Percentiles rank a stretch among this genome's conserved stretches.
Conservation (phyloP, 106 monocot genomes). For the Acanthochlamys bracteata region DNA sequence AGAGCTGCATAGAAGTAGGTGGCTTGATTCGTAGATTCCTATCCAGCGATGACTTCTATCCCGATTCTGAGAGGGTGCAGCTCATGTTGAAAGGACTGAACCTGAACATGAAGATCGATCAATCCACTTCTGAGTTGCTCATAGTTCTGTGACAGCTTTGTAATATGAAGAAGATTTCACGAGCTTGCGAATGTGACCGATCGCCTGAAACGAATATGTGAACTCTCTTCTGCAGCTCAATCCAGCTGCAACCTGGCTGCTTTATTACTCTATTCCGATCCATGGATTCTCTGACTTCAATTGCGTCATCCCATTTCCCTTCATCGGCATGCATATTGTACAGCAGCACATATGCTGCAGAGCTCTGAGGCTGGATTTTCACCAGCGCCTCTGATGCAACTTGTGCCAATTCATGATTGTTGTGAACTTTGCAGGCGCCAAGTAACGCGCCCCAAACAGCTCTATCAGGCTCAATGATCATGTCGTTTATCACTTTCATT, state of each 20-base stretch:
- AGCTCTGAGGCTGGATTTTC: conserved; percentile 57
- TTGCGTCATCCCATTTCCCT: conserved; percentile 64
- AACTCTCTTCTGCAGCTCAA: conserved; percentile 51
- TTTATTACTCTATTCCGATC: conserved; percentile 46
- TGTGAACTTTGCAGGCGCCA: conserved; percentile 67
- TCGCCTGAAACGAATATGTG: conserved; percentile 69
- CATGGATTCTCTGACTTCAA: conserved; percentile 50
- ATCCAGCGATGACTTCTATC: conserved; percentile 32
- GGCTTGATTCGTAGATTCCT: conserved; percentile 29
- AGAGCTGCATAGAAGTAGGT: conserved; percentile 53
- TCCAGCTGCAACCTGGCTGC: conserved; percentile 84
- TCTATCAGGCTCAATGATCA: conserved; percentile 54
- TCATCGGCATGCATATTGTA: conserved; percentile 69
- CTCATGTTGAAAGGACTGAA: conserved; percentile 32
- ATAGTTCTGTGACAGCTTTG: conserved; percentile 36
- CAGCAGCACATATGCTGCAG: conserved; percentile 64
- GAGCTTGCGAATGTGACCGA: conserved; percentile 44
- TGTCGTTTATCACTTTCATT: conserved; percentile 45
- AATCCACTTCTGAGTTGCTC: conserved; percentile 21
- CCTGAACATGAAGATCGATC: conserved; percentile 28
- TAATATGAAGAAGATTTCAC: conserved; percentile 45
- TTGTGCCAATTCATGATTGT: conserved; percentile 33
- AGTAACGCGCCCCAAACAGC: conserved; percentile 84
- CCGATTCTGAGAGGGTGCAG: conserved; percentile 1
- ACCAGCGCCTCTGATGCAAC: conserved; percentile 51